Evolutionary conservation across 192 early-diverging fungal genomes (phyloP).

Genomic region (Podila epicladia): DNA sequence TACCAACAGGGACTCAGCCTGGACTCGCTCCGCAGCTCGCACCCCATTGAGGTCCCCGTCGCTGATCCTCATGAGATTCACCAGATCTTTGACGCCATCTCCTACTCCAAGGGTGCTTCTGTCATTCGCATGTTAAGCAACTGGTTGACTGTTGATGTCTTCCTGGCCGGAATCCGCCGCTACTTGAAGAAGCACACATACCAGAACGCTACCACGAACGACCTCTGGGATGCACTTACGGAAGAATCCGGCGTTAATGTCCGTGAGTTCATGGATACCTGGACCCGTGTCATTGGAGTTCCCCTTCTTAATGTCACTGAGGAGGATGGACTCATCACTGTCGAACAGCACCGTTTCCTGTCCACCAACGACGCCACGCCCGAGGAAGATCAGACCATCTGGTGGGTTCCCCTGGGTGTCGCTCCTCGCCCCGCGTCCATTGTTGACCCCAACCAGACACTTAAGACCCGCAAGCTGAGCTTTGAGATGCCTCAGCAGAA

Average conservation of each 20-base stretch:
- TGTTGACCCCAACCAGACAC: slow-evolving; percentile 16
- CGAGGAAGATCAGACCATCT: slow-evolving; percentile 72
- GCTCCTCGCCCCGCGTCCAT: slow-evolving; percentile 57
- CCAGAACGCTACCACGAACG: slow-evolving; percentile 69
- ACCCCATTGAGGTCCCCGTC: slow-evolving; percentile 82
- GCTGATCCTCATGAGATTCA: slow-evolving; percentile 69
- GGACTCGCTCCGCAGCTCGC: slow-evolving; percentile 78
- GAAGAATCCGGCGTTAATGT: slow-evolving; percentile 68
- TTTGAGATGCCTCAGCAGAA: slow-evolving; percentile 56
- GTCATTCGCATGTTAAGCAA: slow-evolving; percentile 82
- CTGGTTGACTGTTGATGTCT: slow-evolving; percentile 54
- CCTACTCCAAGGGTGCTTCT: slow-evolving; percentile 82
- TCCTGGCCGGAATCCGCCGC: slow-evolving; percentile 55
- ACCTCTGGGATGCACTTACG: slow-evolving; percentile 74
- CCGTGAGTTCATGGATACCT: slow-evolving; percentile 70
- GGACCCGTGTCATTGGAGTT: slow-evolving; percentile 76
- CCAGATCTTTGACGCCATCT: slow-evolving; percentile 87
- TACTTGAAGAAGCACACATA: slow-evolving; percentile 73
- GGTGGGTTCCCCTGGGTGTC: slow-evolving; percentile 82
- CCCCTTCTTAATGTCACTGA: slow-evolving; percentile 70
- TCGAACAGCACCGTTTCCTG: slow-evolving; percentile 77
- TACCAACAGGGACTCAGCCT: slow-evolving; percentile 68
- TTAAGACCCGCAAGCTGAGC: slow-evolving; percentile 56
- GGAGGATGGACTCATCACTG: slow-evolving; percentile 54
- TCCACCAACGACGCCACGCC: slow-evolving; percentile 65